Conservation (phyloP, 2,329 filamentous ascomycete species). For the Epichloe coenophiala region DNA sequence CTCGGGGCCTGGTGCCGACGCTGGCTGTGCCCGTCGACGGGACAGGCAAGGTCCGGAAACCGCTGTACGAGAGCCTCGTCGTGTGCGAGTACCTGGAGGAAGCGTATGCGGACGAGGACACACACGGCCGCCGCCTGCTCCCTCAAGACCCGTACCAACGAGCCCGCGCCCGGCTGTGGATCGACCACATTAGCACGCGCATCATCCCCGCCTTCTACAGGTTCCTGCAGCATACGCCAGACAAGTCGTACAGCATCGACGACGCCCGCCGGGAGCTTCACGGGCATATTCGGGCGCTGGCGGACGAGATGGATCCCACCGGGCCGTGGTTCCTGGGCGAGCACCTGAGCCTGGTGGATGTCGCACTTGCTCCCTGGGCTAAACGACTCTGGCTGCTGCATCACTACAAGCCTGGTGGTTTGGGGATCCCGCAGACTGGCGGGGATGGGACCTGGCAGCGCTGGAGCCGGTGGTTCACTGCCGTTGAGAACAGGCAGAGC, state of each 20-base stretch:
- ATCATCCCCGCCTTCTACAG: constrained; percentile 60
- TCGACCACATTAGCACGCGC: constrained; percentile 53
- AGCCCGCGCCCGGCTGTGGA: constrained; percentile 58
- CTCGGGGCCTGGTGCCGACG: constrained; percentile 62
- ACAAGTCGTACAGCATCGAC: constrained; percentile 34
- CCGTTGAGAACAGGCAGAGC: constrained; percentile 45
- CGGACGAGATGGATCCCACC: constrained; percentile 42
- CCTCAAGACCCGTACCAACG: constrained; percentile 49
- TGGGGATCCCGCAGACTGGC: constrained; percentile 33
- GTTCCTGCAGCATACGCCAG: constrained; percentile 39
- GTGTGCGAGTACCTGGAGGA: constrained; percentile 69
- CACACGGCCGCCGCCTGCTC: constrained; percentile 35
- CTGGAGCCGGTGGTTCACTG: constrained; percentile 52
- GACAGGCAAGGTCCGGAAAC: constrained; percentile 28
- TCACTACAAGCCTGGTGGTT: constrained; percentile 51
- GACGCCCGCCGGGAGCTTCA: constrained; percentile 46
- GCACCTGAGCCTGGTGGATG: constrained; percentile 53
- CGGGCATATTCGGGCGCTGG: constrained; percentile 43
- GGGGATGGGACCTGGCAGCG: constrained; percentile 48
- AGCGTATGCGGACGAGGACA: constrained; percentile 37
- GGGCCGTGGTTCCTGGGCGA: constrained; percentile 54
- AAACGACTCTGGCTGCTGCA: constrained; percentile 61
- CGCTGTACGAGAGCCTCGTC: constrained; percentile 59
- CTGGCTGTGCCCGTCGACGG: constrained; percentile 33
- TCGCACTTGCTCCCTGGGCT: constrained; percentile 61